Conservation (phyloP, 192 early-diverging fungal species). For the Irineochytrium annulatum region DNA sequence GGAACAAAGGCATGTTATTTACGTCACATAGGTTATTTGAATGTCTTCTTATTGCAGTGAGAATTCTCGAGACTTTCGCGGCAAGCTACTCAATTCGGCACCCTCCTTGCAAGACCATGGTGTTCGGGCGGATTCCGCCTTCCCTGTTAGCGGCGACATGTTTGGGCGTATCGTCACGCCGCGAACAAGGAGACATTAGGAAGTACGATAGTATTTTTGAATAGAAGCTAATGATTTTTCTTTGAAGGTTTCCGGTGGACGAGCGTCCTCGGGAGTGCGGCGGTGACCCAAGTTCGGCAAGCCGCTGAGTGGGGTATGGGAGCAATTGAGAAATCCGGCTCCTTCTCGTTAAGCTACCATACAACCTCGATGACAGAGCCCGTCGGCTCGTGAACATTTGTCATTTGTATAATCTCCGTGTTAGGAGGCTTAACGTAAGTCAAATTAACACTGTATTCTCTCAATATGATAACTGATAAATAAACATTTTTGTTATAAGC, state of each 20-base stretch:
- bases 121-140: constrained; percentile 7
- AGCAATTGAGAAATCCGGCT: constrained; percentile 5
- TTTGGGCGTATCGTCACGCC: constrained; percentile 12
- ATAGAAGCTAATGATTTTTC: not conserved
- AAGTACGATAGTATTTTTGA: not conserved
- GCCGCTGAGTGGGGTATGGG: constrained; percentile 27
- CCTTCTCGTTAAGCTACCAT: constrained; percentile 6
- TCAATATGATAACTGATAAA: not conserved
- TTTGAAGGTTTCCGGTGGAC: not conserved
- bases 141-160: not conserved
- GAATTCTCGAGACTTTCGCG: not conserved
- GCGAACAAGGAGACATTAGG: not conserved
- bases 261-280: not conserved
- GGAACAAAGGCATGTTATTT: constrained; percentile 16
- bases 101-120: constrained; percentile 7
- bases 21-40: no score
- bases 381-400: constrained; percentile 5
- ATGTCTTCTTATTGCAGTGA: not conserved
- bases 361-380: not conserved
- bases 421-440: constrained; percentile 1
- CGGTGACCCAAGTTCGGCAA: constrained; percentile 11
- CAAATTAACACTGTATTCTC: constrained; percentile 8
- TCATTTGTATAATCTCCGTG: constrained; percentile 10
- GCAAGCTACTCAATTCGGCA: not conserved
- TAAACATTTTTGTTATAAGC: not conserved